A percentile compares a stretch with the other conserved stretches of the same genome.
These are phyloP conservation scores for Dendryphion nanum DNA, from an alignment of 2,329 filamentous ascomycete species.

Conservation along the genomic window DNA sequence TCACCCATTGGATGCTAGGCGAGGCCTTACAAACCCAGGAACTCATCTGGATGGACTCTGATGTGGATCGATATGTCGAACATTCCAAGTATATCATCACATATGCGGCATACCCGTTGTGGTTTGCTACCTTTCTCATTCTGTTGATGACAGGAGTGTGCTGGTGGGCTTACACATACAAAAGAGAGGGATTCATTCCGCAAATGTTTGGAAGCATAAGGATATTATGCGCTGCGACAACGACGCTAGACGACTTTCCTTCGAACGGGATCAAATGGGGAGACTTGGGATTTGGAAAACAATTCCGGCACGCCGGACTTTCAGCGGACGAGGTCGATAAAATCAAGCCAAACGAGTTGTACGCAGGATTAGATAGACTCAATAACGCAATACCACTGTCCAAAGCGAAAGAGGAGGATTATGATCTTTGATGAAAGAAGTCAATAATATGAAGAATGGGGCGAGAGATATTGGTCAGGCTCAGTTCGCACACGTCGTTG, in stretches of 20 bases:
- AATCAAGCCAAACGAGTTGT: conserved; percentile 28
- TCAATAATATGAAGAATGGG: no score
- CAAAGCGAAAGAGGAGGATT: conserved; percentile 1
- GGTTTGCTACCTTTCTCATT: conserved; percentile 24
- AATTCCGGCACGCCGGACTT: conserved; percentile 28
- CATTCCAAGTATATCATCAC: conserved; percentile 26
- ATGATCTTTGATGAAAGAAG: background rate
- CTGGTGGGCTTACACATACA: conserved; percentile 32
- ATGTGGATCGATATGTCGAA: conserved; percentile 9
- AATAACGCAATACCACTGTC: no score
- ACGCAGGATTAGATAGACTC: conserved; percentile 13
- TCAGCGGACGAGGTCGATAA: conserved; percentile 20
- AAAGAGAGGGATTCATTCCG: conserved; percentile 30
- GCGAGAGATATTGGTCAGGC: conserved; percentile 18
- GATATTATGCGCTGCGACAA: conserved; percentile 26
- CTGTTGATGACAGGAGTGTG: conserved; percentile 29
- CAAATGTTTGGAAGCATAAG: conserved; percentile 35
- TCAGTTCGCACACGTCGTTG: no score
- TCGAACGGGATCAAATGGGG: conserved; percentile 23
- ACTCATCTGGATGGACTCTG: conserved; percentile 20
- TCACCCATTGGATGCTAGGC: conserved; percentile 34
- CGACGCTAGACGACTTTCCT: conserved; percentile 27
- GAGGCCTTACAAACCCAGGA: conserved; percentile 29
- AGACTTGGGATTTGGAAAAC: conserved; percentile 18
- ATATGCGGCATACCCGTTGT: conserved; percentile 24